These are phyloP conservation scores for Cladosporium oxysporum DNA, from an alignment of 2,329 filamentous ascomycete species.

Conservation along the genomic window DNA sequence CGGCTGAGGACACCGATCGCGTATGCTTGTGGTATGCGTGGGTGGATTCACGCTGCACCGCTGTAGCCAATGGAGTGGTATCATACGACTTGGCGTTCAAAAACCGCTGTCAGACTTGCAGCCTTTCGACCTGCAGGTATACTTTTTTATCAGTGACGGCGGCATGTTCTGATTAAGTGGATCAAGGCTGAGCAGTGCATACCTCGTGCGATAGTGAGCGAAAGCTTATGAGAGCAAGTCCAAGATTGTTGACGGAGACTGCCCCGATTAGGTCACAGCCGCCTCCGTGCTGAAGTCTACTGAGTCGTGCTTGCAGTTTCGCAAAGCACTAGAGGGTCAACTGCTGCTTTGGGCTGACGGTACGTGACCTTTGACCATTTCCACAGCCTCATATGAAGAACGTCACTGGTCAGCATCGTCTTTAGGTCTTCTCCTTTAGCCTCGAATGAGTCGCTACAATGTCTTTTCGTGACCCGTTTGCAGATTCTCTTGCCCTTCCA, in stretches of 20 bases:
- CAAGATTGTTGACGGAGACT: not conserved
- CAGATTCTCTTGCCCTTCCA: not conserved
- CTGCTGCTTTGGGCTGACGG: not conserved
- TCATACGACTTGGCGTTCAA: not conserved
- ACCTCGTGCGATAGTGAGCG: not conserved
- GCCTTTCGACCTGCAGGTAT: not conserved
- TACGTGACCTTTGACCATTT: not conserved
- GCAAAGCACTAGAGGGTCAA: not conserved
- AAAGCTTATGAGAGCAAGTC: not conserved
- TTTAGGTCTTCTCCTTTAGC: not conserved
- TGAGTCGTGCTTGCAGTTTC: not conserved
- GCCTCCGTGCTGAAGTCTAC: not conserved
- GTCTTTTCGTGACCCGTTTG: slow-evolving; percentile 11
- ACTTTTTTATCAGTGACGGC: not conserved
- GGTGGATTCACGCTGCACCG: not conserved
- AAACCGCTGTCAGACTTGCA: not conserved
- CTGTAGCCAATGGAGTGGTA: not conserved
- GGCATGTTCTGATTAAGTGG: not conserved
- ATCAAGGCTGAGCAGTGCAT: not conserved
- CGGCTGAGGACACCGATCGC: not conserved
- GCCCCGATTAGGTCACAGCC: not conserved
- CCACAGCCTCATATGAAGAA: not conserved
- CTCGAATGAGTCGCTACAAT: not conserved
- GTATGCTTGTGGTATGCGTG: not conserved
- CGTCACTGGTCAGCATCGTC: not conserved